phyloP scores from a whole-genome alignment of 169 alveolate genomes.

The Cryptosporidium sp. region DNA sequence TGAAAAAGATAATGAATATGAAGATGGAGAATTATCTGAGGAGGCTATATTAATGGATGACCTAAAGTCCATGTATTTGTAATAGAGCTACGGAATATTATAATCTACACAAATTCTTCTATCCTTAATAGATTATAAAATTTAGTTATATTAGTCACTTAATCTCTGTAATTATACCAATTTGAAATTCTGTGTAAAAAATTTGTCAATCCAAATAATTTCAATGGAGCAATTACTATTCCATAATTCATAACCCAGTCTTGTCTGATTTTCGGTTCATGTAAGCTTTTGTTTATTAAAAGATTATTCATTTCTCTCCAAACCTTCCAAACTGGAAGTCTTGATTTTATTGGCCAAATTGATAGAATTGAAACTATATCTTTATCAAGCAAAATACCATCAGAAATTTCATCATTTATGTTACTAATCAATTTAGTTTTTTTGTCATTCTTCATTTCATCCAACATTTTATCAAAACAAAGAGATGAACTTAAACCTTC shows the following conservation, averaged over 20 bases:
- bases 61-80: constrained; percentile 13
- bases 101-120: not conserved
- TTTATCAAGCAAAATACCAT: constrained; percentile 23
- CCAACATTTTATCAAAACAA: constrained; percentile 16
- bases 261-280: constrained; percentile 41
- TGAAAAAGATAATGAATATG: not conserved
- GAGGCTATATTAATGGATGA: constrained; percentile 48
- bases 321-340: constrained; percentile 15
- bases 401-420: not conserved
- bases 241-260: constrained; percentile 51
- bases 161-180: not conserved
- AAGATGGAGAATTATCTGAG: constrained; percentile 63
- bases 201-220: constrained; percentile 27
- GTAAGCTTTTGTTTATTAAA: not conserved
- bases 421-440: constrained; percentile 11
- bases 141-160: not conserved
- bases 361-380: constrained; percentile 30
- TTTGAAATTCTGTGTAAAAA: constrained; percentile 38
- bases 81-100: not conserved
- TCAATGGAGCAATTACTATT: constrained; percentile 32
- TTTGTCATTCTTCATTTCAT: constrained; percentile 19
- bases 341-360: constrained; percentile 56
- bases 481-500: constrained; percentile 49
- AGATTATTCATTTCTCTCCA: constrained; percentile 56
- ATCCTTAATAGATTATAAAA: not conserved